phyloP scores from a whole-genome alignment of 768 basidiomycete genomes.

The Mycena capillaripes region DNA sequence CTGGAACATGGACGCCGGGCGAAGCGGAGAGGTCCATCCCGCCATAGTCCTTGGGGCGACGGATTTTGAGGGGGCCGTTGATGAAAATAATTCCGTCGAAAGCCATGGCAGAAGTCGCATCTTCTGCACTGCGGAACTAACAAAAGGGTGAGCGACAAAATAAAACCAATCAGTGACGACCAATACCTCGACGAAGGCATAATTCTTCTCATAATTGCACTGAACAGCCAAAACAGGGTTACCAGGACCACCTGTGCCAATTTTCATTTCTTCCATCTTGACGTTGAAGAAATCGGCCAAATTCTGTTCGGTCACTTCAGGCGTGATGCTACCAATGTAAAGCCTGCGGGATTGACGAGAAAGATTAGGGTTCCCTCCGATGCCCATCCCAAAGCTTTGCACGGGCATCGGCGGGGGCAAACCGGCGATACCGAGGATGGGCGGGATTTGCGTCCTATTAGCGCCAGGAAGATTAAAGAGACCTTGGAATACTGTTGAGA shows the following conservation, averaged over 20 bases:
- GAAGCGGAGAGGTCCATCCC: conserved; percentile 73
- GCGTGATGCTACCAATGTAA: conserved; percentile 97
- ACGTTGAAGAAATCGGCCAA: conserved; percentile 94
- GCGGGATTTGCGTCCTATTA: conserved; percentile 89
- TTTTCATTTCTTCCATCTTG: conserved; percentile 94
- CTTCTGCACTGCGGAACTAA: conserved; percentile 98
- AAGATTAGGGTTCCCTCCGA: conserved; percentile 88
- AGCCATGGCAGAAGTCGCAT: conserved; percentile 96
- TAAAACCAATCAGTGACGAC: not conserved
- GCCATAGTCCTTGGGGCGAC: conserved; percentile 97
- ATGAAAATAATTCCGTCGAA: conserved; percentile 98
- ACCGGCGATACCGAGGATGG: conserved; percentile 85
- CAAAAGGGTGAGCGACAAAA: conserved; percentile 31
- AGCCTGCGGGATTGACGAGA: conserved; percentile 94
- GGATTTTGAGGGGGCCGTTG: conserved; percentile 96
- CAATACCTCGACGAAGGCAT: conserved; percentile 95
- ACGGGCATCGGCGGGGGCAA: conserved; percentile 88
- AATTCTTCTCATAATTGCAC: conserved; percentile 98
- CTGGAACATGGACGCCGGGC: conserved; percentile 87
- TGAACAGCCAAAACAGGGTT: conserved; percentile 95
- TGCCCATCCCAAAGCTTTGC: conserved; percentile 88
- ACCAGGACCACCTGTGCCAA: conserved; percentile 87
- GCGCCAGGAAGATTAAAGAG: conserved; percentile 97
- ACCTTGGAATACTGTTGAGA: conserved; percentile 61
- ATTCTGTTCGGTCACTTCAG: conserved; percentile 94